Evolutionary conservation across 2,329 filamentous ascomycete species (phyloP).

Genomic region (Alternaria ventricosa): DNA sequence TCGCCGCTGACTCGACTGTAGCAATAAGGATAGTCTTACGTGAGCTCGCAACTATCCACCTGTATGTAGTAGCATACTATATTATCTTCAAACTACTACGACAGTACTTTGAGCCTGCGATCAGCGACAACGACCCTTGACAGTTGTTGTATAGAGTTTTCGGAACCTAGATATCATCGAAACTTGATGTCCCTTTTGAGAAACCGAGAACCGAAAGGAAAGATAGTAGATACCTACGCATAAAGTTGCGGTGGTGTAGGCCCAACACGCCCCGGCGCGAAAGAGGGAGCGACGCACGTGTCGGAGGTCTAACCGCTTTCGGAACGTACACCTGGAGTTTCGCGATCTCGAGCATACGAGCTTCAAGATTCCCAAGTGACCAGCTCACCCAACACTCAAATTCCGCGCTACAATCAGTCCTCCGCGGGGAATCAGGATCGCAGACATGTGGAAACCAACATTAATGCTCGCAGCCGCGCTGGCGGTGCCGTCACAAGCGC

Average conservation of each 20-base stretch:
- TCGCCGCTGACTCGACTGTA: slow-evolving; percentile 6
- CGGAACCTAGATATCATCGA: neutral
- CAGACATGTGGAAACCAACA: slow-evolving; percentile 52
- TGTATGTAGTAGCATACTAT: neutral
- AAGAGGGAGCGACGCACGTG: slow-evolving; percentile 24
- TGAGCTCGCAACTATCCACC: neutral
- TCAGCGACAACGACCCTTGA: neutral
- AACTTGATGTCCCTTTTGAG: neutral
- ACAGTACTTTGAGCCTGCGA: neutral
- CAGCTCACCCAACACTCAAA: slow-evolving; percentile 25
- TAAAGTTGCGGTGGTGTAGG: neutral
- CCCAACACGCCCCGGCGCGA: slow-evolving; percentile 1
- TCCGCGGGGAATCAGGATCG: slow-evolving; percentile 26
- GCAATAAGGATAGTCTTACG: neutral
- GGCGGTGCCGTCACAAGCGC: slow-evolving; percentile 72
- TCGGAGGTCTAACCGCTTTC: slow-evolving; percentile 24
- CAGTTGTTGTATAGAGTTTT: neutral
- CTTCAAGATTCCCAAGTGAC: slow-evolving; percentile 28
- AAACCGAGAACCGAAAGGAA: neutral
- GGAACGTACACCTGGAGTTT: slow-evolving; percentile 35
- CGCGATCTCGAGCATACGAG: slow-evolving; percentile 27
- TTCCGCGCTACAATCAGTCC: slow-evolving; percentile 26
- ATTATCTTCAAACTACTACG: neutral
- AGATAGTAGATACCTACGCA: neutral
- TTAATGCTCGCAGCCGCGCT: slow-evolving; percentile 69